Conservation (phyloP, 495 filamentous ascomycete genomes). For the Penicillium flavigenum region DNA sequence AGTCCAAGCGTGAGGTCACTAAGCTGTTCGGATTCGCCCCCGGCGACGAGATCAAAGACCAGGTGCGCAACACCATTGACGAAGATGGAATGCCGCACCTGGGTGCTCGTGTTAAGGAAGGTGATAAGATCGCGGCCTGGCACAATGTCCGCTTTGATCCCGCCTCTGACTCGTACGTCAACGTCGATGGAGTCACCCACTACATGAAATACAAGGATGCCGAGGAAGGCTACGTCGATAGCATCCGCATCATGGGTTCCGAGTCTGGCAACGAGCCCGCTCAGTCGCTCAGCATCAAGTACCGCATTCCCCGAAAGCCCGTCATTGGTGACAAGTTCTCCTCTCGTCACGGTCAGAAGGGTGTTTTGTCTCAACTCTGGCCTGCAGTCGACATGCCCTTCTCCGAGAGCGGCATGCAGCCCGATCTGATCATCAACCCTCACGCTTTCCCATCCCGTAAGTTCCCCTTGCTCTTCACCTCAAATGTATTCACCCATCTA, state of each 20-base stretch:
- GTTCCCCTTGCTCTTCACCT: conserved; percentile 14
- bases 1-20: conserved; percentile 54
- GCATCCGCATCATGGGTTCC: conserved; percentile 83
- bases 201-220: conserved; percentile 89
- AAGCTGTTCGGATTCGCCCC: conserved; percentile 88
- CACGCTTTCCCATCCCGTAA: conserved; percentile 97
- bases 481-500: conserved; percentile 3
- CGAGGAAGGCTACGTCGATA: conserved; percentile 85
- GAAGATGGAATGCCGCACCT: conserved; percentile 81
- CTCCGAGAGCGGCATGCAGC: conserved; percentile 93
- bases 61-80: conserved; percentile 69
- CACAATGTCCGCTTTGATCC: conserved; percentile 83
- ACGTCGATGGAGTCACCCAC: conserved; percentile 76
- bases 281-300: conserved; percentile 85
- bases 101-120: conserved; percentile 71
- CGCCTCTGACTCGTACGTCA: conserved; percentile 55
- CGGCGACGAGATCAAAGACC: conserved; percentile 60
- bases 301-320: conserved; percentile 83
- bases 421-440: conserved; percentile 97
- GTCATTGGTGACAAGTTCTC: conserved; percentile 78
- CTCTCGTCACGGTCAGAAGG: conserved; percentile 58
- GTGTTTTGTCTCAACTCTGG: conserved; percentile 94
- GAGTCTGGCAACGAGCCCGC: conserved; percentile 78
- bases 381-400: conserved; percentile 94
- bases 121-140: conserved; percentile 81